Conservation (phyloP, 768 basidiomycete genomes). For the Cyclocybe aegerita region DNA sequence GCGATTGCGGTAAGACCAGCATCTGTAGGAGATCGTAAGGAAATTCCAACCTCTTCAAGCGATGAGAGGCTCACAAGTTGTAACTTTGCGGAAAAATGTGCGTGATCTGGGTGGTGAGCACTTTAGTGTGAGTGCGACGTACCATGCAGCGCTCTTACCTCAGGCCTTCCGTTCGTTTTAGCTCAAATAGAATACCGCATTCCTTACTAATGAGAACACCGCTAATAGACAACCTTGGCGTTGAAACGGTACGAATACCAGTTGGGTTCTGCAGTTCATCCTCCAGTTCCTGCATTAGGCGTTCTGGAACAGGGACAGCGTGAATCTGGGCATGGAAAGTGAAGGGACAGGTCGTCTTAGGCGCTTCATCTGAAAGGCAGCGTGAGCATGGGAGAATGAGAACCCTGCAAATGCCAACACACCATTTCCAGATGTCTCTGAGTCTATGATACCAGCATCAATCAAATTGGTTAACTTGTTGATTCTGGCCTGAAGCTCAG, state of each 20-base stretch:
- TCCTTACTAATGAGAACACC: constrained; percentile 75
- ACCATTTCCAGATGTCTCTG: constrained; percentile 32
- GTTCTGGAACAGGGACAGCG: constrained; percentile 49
- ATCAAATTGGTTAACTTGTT: constrained; percentile 61
- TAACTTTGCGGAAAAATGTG: constrained; percentile 74
- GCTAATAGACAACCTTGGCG: constrained; percentile 57
- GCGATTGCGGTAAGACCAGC: constrained; percentile 67
- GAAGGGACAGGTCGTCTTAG: constrained; percentile 62
- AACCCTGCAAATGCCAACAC: background rate
- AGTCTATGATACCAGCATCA: constrained; percentile 61
- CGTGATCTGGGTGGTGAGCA: constrained; percentile 38
- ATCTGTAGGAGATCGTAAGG: constrained; percentile 43
- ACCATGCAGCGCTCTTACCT: constrained; percentile 40
- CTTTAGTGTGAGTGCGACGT: background rate
- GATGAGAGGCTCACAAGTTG: constrained; percentile 46
- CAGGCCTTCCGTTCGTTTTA: constrained; percentile 67
- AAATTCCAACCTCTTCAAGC: background rate
- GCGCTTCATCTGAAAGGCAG: constrained; percentile 38
- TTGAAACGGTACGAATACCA: constrained; percentile 57
- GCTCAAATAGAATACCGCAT: constrained; percentile 74
- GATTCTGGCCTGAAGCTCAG: constrained; percentile 60
- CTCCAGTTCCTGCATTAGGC: constrained; percentile 68
- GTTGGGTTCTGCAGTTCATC: constrained; percentile 74
- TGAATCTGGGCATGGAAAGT: constrained; percentile 63
- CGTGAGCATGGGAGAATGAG: background rate